These are phyloP conservation scores for Venturiaceae sp. DNA, from an alignment of 2,329 filamentous ascomycete species.

Conservation along the genomic window DNA sequence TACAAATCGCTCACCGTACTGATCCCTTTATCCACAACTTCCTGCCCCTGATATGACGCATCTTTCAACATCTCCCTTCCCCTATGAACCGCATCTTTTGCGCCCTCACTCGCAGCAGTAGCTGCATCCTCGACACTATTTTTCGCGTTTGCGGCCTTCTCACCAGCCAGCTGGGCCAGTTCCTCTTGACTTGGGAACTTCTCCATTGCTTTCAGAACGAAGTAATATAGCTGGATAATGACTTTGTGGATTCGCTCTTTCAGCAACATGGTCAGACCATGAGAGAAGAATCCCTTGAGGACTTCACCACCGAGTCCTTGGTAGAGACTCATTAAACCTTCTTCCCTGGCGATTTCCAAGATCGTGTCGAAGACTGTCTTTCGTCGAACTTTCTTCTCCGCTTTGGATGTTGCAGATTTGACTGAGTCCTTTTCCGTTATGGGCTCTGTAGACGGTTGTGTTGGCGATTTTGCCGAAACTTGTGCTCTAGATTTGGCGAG, in stretches of 20 bases:
- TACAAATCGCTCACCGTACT: neutral
- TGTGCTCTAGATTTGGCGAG: constrained; percentile 76
- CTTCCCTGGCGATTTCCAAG: constrained; percentile 44
- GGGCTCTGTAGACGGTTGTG: constrained; percentile 12
- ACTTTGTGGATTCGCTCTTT: constrained; percentile 68
- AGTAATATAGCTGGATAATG: constrained; percentile 63
- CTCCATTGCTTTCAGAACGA: constrained; percentile 42
- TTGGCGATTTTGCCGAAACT: constrained; percentile 34
- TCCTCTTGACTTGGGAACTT: constrained; percentile 30
- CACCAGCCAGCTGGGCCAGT: constrained; percentile 20
- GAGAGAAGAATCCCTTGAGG: constrained; percentile 73
- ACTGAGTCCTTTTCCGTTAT: constrained; percentile 2
- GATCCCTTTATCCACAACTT: constrained; percentile 1
- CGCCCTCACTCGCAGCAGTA: neutral
- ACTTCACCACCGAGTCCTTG: constrained; percentile 68
- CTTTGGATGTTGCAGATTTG: constrained; percentile 8
- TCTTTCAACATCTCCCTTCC: constrained; percentile 1
- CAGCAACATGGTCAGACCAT: constrained; percentile 78
- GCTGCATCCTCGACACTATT: constrained; percentile 9
- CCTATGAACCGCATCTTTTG: constrained; percentile 1
- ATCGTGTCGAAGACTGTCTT: constrained; percentile 56
- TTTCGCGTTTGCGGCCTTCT: constrained; percentile 7
- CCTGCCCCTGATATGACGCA: constrained; percentile 1
- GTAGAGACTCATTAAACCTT: constrained; percentile 64
- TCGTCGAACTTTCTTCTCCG: constrained; percentile 16